Percentiles rank a stretch among this genome's conserved stretches.
Conservation (phyloP, 768 basidiomycete genomes). For the Leccinum pellstonianum region DNA sequence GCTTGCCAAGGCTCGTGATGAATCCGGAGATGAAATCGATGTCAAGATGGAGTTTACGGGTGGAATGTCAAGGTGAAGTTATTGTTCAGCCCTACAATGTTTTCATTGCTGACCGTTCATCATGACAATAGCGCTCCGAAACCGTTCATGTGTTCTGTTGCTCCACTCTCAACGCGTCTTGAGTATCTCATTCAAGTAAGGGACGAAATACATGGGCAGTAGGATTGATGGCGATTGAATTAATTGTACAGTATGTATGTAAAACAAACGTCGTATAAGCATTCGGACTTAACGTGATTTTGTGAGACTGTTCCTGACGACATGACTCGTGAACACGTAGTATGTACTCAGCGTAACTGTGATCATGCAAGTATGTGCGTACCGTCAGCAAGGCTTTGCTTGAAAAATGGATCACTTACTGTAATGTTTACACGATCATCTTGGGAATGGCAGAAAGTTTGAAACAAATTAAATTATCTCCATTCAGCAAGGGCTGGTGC, state of each 20-base stretch:
- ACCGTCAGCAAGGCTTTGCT: background rate
- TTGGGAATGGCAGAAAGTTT: background rate
- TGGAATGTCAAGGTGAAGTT: conserved; percentile 19
- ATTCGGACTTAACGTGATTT: background rate
- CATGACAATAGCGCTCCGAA: conserved; percentile 18
- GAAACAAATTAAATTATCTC: background rate
- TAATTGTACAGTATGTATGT: background rate
- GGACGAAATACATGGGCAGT: background rate
- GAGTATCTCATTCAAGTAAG: conserved; percentile 15
- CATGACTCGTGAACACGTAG: background rate
- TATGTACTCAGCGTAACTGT: too few species aligned
- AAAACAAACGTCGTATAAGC: background rate
- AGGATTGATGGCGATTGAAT: background rate
- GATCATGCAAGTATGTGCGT: background rate
- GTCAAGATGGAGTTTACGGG: conserved; percentile 23
- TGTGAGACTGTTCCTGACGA: background rate
- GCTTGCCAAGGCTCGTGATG: conserved; percentile 28
- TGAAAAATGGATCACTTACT: background rate
- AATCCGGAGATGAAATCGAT: conserved; percentile 31
- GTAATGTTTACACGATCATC: background rate
- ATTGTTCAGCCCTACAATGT: background rate
- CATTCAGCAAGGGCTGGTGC: background rate
- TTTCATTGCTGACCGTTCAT: conserved; percentile 1
- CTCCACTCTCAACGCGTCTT: conserved; percentile 9
- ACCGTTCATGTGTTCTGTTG: conserved; percentile 24